A percentile compares a stretch with the other conserved stretches of the same genome.
phyloP scores from a whole-genome alignment of 352 stramenopile genomes.

The Pythium vanterpoolii region DNA sequence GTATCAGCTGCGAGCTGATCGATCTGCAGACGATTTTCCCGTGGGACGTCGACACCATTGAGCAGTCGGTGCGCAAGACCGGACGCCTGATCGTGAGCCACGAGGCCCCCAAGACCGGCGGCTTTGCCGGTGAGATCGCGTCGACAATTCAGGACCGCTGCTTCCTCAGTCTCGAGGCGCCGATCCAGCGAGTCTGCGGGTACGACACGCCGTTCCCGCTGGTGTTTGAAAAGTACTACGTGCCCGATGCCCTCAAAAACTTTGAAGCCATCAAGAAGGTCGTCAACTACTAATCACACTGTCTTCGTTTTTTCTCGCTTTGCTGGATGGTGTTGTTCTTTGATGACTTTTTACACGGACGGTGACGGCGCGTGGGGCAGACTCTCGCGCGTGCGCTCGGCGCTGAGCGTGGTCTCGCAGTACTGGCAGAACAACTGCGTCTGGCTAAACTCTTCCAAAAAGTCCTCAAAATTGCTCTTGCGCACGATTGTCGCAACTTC shows the following conservation, averaged over 20 bases:
- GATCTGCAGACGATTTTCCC: conserved; percentile 97
- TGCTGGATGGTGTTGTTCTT: background rate
- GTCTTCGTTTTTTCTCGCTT: background rate
- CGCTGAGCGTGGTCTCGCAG: conserved; percentile 69
- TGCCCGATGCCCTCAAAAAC: conserved; percentile 93
- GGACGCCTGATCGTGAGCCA: conserved; percentile 96
- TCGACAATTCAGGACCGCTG: conserved; percentile 91
- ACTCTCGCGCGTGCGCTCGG: background rate
- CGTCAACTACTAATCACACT: conserved; percentile 72
- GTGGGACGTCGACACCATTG: conserved; percentile 95
- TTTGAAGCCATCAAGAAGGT: conserved; percentile 94
- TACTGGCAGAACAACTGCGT: conserved; percentile 87
- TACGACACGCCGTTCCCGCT: conserved; percentile 98
- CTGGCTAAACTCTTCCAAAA: conserved; percentile 79
- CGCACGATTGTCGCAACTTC: conserved; percentile 62
- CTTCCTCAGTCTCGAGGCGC: conserved; percentile 95
- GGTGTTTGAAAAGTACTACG: conserved; percentile 95
- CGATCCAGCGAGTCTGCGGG: conserved; percentile 92
- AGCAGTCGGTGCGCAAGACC: conserved; percentile 96
- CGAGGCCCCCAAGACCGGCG: conserved; percentile 93
- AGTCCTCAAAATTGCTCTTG: conserved; percentile 70
- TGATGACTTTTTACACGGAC: background rate
- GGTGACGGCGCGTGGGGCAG: too few relatives aligned
- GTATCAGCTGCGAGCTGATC: conserved; percentile 97
- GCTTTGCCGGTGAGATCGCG: conserved; percentile 97